These are phyloP conservation scores for Neopestalotiopsis rosae DNA, from an alignment of 2,329 filamentous ascomycete species.

Conservation along the genomic window DNA sequence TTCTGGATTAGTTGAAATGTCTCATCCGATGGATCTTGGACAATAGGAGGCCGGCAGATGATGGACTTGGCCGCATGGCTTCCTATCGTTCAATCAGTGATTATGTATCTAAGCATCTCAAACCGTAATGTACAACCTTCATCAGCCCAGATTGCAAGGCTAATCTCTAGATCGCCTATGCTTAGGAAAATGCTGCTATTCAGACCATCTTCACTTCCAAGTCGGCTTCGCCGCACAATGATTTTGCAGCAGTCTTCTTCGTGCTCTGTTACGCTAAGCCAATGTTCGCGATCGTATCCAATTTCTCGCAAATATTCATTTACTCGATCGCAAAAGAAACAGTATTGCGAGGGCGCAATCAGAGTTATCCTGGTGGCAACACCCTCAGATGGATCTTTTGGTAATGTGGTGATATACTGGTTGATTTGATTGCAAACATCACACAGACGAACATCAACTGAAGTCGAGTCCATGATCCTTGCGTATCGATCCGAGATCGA, in stretches of 20 bases:
- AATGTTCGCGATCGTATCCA: background rate
- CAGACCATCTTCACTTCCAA: background rate
- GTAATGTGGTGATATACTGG: background rate
- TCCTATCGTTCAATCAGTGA: background rate
- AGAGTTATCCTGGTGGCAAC: background rate
- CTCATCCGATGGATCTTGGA: background rate
- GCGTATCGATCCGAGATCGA: too few relatives aligned
- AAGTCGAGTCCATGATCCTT: background rate
- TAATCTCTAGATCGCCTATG: background rate
- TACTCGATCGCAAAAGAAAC: background rate
- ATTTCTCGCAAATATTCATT: background rate
- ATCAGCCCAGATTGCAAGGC: background rate
- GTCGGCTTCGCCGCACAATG: background rate
- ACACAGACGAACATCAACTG: background rate
- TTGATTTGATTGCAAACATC: background rate
- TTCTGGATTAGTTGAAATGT: background rate
- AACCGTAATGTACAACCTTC: background rate
- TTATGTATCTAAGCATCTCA: background rate
- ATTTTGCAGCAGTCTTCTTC: background rate
- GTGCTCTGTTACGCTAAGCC: background rate
- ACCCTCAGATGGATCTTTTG: background rate
- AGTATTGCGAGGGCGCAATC: background rate
- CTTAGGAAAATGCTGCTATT: background rate
- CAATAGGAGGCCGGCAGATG: background rate
- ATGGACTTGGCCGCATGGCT: background rate